phyloP scores from a whole-genome alignment of 2,329 filamentous ascomycete species.

The Ascochyta clinopodiicola region DNA sequence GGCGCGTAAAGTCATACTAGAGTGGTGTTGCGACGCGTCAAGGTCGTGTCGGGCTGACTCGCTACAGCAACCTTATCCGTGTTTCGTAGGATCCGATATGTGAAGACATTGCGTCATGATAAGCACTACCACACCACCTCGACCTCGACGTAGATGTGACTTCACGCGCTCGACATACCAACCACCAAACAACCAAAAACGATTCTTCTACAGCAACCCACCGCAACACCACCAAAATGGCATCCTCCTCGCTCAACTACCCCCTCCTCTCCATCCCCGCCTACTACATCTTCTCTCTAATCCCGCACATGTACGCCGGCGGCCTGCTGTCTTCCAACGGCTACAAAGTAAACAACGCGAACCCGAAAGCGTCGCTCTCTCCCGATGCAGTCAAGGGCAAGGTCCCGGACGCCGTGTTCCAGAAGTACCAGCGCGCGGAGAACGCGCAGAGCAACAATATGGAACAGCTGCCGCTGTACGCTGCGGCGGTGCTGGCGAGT shows the following conservation, averaged over 20 bases:
- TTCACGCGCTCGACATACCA: background rate
- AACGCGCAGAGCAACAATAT: constrained; percentile 33
- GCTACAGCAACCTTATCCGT: background rate
- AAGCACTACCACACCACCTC: background rate
- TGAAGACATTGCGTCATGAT: constrained; percentile 1
- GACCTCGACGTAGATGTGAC: background rate
- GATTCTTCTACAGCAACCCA: background rate
- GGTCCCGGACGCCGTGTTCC: constrained; percentile 33
- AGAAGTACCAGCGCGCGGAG: constrained; percentile 38
- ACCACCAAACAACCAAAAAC: no score
- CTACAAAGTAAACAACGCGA: constrained; percentile 36
- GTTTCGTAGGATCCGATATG: background rate
- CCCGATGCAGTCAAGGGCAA: constrained; percentile 32
- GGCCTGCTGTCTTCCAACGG: constrained; percentile 22
- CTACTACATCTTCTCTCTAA: constrained; percentile 34
- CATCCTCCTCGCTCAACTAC: constrained; percentile 31
- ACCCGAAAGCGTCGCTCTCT: constrained; percentile 31
- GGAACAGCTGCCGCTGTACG: constrained; percentile 37
- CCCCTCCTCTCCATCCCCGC: constrained; percentile 36
- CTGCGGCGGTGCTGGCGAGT: constrained; percentile 30
- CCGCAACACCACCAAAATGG: constrained; percentile 13
- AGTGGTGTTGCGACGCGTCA: background rate
- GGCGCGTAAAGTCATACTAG: background rate
- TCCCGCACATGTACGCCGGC: constrained; percentile 30
- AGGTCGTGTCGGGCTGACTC: constrained; percentile 1